Conservation (phyloP, 805 yeast species). For the Ogataea nakhonphanomensis region DNA sequence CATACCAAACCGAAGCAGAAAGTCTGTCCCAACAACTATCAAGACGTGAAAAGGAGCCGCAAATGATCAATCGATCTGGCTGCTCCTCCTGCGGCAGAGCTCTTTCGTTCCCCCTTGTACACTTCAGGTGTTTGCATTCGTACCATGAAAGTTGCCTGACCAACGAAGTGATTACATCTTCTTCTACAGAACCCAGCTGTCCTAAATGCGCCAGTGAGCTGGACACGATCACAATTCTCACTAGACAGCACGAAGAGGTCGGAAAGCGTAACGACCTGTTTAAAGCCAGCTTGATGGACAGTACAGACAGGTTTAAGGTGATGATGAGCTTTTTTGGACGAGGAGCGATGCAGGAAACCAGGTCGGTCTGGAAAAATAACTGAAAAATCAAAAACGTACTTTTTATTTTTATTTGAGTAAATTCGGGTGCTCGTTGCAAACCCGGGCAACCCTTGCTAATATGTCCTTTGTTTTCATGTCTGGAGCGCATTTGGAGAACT, state of each 20-base stretch:
- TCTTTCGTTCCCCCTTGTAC: slow-evolving; percentile 75
- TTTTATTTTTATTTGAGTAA: slow-evolving; percentile 10
- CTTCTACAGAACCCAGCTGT: slow-evolving; percentile 38
- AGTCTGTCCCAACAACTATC: slow-evolving; percentile 52
- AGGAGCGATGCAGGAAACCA: slow-evolving; percentile 67
- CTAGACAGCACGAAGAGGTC: slow-evolving; percentile 56
- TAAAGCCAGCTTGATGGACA: slow-evolving; percentile 48
- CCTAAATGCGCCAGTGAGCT: slow-evolving; percentile 74
- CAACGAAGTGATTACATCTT: slow-evolving; percentile 16
- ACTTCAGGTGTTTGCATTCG: slow-evolving; percentile 83
- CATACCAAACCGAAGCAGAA: slow-evolving; percentile 65
- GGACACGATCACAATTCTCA: slow-evolving; percentile 59
- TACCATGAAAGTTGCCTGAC: slow-evolving; percentile 72
- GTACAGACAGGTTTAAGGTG: slow-evolving; percentile 64
- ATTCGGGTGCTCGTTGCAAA: slow-evolving; percentile 28
- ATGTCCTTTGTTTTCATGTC: slow-evolving; percentile 39
- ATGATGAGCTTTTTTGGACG: slow-evolving; percentile 81
- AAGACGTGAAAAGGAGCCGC: slow-evolving; percentile 43
- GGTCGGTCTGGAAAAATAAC: slow-evolving; percentile 11
- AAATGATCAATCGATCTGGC: slow-evolving; percentile 54
- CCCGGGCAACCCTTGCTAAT: slow-evolving; percentile 31
- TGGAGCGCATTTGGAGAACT: slow-evolving; percentile 31
- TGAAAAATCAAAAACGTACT: neutral
- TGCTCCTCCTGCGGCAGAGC: slow-evolving; percentile 65
- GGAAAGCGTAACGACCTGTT: slow-evolving; percentile 65